These are phyloP conservation scores for Uronychia setigera DNA, from an alignment of 73 alveolate species.

Conservation along the genomic window DNA sequence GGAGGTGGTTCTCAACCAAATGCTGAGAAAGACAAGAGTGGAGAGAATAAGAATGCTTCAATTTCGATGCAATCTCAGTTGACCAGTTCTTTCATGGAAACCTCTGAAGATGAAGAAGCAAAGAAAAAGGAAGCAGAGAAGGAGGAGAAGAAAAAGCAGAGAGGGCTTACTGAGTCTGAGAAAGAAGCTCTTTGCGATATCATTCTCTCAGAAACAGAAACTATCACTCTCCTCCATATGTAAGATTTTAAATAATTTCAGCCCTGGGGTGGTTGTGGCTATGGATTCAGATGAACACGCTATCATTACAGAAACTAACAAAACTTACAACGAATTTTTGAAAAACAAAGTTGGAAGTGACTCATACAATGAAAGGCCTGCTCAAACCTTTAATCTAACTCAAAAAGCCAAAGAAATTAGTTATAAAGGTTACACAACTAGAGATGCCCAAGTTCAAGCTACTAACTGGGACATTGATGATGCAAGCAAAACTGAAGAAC, in stretches of 20 bases:
- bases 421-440: slow-evolving; percentile 34
- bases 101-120: slow-evolving; percentile 72
- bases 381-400: slow-evolving; percentile 77
- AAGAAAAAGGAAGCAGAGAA: slow-evolving; percentile 45
- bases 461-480: slow-evolving; percentile 72
- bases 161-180: slow-evolving; percentile 59
- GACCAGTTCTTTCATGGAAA: slow-evolving; percentile 52
- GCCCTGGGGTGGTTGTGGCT: slow-evolving; percentile 23
- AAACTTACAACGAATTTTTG: slow-evolving; percentile 50
- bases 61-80: slow-evolving; percentile 51
- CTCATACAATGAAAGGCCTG: slow-evolving; percentile 69
- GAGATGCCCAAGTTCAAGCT: slow-evolving; percentile 55
- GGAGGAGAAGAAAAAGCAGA: slow-evolving; percentile 41
- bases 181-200: slow-evolving; percentile 65
- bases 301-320: slow-evolving; percentile 37
- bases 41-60: slow-evolving; percentile 16
- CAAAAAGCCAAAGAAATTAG: slow-evolving; percentile 74
- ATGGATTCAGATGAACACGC: slow-evolving; percentile 38
- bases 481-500: slow-evolving; percentile 41
- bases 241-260: no score
- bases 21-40: neutral
- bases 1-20: slow-evolving; percentile 7
- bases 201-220: slow-evolving; percentile 79
- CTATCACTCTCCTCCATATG: slow-evolving; percentile 64
- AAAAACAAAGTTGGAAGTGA: slow-evolving; percentile 59